Percentiles rank a stretch among this genome's conserved stretches.
These are phyloP conservation scores for Citrullus colocynthis DNA, from an alignment of 306 rosid genomes.

Conservation along the genomic window DNA sequence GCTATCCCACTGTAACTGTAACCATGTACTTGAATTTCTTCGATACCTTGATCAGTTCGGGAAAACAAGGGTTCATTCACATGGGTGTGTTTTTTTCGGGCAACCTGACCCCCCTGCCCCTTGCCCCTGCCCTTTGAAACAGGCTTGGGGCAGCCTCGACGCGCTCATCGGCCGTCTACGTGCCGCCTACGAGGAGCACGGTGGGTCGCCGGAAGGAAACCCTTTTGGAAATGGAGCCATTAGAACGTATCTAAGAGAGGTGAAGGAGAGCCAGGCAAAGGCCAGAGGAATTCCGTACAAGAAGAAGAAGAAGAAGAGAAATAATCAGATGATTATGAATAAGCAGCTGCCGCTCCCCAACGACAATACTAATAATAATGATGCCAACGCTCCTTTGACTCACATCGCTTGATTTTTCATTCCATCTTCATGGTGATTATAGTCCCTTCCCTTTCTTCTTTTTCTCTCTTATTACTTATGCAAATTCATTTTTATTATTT, in stretches of 20 bases:
- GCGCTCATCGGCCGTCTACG: constrained; percentile 82
- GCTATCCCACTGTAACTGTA: constrained; percentile 57
- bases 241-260: constrained; percentile 69
- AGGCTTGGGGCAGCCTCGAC: constrained; percentile 95
- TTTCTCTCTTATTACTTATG: too few relatives aligned
- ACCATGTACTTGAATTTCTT: constrained; percentile 76
- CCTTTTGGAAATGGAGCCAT: constrained; percentile 81
- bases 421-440: constrained; percentile 15
- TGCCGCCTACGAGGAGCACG: constrained; percentile 83
- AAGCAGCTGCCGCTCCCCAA: constrained; percentile 12
- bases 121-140: constrained; percentile 73
- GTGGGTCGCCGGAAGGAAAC: constrained; percentile 58
- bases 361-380: constrained; percentile 14
- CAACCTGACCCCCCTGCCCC: constrained; percentile 93
- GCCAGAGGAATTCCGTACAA: constrained; percentile 76
- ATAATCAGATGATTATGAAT: constrained; percentile 14
- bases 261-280: constrained; percentile 74
- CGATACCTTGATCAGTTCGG: constrained; percentile 87
- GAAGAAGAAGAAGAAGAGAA: constrained; percentile 71
- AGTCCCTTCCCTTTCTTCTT: not conserved
- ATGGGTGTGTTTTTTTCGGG: constrained; percentile 72
- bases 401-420: constrained; percentile 15
- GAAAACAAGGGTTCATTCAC: constrained; percentile 79
- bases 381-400: constrained; percentile 45
- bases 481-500: not conserved